These are phyloP conservation scores for Melocanna baccifera DNA, from an alignment of 176 grass and related monocot genomes.

Conservation along the genomic window DNA sequence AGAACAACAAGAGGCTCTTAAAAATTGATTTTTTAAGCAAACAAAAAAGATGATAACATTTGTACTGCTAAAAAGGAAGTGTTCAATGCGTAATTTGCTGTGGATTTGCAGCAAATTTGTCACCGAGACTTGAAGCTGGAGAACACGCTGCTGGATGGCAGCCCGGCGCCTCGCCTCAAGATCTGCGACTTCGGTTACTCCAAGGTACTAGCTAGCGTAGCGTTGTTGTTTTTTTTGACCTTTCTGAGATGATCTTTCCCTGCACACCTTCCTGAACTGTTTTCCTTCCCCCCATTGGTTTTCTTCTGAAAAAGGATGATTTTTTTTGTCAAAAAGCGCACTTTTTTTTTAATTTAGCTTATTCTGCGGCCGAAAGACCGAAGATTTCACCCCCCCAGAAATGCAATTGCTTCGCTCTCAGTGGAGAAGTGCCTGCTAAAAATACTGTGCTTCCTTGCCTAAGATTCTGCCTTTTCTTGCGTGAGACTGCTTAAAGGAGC, in stretches of 20 bases:
- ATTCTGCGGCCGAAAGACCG: background rate
- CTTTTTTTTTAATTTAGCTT: background rate
- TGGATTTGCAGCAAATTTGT: conserved; percentile 63
- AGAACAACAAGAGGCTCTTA: conserved; percentile 1
- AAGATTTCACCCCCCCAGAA: too few species aligned
- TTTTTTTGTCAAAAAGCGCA: background rate
- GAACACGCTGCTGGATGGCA: conserved; percentile 77
- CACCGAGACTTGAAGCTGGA: conserved; percentile 74
- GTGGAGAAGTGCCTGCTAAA: background rate
- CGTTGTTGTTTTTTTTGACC: too few species aligned
- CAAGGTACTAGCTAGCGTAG: conserved; percentile 44
- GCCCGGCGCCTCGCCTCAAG: conserved; percentile 68
- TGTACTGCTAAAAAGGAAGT: background rate
- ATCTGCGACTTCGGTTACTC: conserved; percentile 88
- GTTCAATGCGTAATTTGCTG: background rate
- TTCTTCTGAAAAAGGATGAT: conserved; percentile 8
- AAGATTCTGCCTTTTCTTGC: background rate
- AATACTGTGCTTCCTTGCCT: background rate
- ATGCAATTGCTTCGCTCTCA: background rate
- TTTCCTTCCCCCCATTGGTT: background rate
- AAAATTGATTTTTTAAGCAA: background rate
- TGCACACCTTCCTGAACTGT: background rate
- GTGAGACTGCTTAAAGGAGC: background rate
- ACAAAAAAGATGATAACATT: background rate
- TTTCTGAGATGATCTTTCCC: background rate